Evolutionary conservation across 169 alveolate genomes (phyloP).

Genomic region (Ichthyophthirius multifiliis): DNA sequence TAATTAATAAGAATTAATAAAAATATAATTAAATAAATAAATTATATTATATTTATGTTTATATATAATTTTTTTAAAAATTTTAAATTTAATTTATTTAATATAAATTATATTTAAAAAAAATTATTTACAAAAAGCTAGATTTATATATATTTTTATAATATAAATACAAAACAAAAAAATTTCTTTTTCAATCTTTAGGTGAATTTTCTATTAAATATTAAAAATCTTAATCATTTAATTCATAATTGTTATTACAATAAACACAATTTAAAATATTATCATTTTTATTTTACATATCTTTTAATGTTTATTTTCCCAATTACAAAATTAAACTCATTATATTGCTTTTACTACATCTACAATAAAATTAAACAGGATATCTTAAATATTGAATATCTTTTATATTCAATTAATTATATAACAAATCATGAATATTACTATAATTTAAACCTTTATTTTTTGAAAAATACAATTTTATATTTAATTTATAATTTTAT

Average conservation of each 20-base stretch:
- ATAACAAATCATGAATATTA: neutral
- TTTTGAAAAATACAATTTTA: neutral
- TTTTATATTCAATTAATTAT: neutral
- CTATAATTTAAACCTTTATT: neutral
- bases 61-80: no score
- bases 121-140: no score
- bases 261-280: neutral
- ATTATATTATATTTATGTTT: no score
- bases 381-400: neutral
- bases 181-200: no score
- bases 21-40: no score
- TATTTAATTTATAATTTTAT: neutral
- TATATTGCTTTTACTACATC: neutral
- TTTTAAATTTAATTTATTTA: no score
- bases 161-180: no score
- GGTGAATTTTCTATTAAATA: neutral
- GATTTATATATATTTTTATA: no score
- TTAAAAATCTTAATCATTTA: conserved; percentile 8
- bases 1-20: no score
- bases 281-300: conserved; percentile 11
- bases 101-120: no score
- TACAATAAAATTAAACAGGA: neutral
- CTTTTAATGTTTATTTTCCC: neutral
- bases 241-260: conserved; percentile 1
- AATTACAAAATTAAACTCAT: neutral